Base-by-base conservation (phyloP, 139 green algal species). In the Chlorella sp. region DNA sequence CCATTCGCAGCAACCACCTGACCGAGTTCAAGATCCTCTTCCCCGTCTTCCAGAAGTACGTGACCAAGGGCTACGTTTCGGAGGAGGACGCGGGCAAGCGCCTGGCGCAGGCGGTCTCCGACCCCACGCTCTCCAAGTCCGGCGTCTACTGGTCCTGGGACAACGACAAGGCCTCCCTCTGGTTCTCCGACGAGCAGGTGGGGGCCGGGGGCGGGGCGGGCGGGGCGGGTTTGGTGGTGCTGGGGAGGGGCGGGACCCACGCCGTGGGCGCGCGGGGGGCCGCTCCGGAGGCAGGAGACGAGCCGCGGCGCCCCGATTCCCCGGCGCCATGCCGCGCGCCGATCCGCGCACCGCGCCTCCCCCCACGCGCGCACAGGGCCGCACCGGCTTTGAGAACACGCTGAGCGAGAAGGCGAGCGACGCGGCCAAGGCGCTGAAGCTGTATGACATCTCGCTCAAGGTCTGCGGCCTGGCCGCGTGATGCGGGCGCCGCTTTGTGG, bases 21-120 rank as follows among this genome's bases (percentile, higher is more conserved):
- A 35, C 48, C 21, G 77, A 93, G 0, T 97, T 97, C 92, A 79
- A 77, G 43, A 94, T 76, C 15, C 82, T 98, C 35, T 98, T 98
- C 89, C 95, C 95, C 40, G 70, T 80, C 25, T 95, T 98, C 88
- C 92, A 97, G 80, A 98, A 98, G 90, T 95, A 97, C 75, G 80
- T 98, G 55, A 98, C 95, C 56, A 96, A 97, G 88, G 93, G 92
- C 2, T 92, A 89, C 58, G 93, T 98, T 36, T 91, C 77, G 9
- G 87, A 96, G 86, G 89, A 93, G 67, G 92, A 97, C 70, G 95
- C 95, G 17, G 95, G 95, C 76, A 58, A 81, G 42, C 89, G 95
- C 64, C 86, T 98, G 50, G 91, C 92, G 11, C 77, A 88, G 83
- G 90, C 95, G n/a, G 86, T 96, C 56, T 81, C 76, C 46, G 87